Base-by-base conservation (phyloP, 495 filamentous ascomycete genomes). In the Lasiosphaeris hirsuta region DNA sequence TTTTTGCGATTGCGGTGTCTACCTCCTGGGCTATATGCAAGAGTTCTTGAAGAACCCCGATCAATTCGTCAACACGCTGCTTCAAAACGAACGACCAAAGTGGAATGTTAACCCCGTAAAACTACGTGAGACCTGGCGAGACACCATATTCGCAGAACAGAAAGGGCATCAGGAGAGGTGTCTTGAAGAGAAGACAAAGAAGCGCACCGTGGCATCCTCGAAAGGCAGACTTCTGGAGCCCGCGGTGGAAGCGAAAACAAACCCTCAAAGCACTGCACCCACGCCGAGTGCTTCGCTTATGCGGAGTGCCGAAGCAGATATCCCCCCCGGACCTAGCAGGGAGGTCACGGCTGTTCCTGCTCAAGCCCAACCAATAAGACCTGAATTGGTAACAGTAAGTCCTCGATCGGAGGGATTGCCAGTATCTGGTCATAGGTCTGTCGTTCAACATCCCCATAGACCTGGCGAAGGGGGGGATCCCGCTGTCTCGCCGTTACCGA, bases 1-100 rank as follows among this genome's bases (percentile, higher is more conserved):
- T 60, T 88, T 76, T 64, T 92, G 82, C 41, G 94, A 98, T 68
- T 98, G 94, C 66, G 94, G 94, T 2, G 68, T 96, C 1, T 97
- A 85, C 67, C 72, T 97, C 8, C 71, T 97, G 9, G 87, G 83
- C 3, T 98, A 97, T 59, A 68, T 94, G 23, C 83, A 89, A 61
- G 84, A 86, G 59, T 97, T 98, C 56, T 78, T 92, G 2, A 71
- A 81, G 49, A 64, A 86, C 50, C 91, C 90, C 4, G 81, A 86
- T 45, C 59, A 54, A 3, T 95, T 95, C 48, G 72, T 75, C 9
- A 61, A 59, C 10, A 63, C 47, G 10, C 41, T 80, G 10, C 64
- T 79, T 11, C 62, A 56, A 13, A 69, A 63, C 9, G 57, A 67
- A 35, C 11, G 35, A 7, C 65, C 69, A 6, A 52, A 62, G 0